Evolutionary conservation across 768 basidiomycete genomes (phyloP).

Genomic region (Termitomyces sp.): DNA sequence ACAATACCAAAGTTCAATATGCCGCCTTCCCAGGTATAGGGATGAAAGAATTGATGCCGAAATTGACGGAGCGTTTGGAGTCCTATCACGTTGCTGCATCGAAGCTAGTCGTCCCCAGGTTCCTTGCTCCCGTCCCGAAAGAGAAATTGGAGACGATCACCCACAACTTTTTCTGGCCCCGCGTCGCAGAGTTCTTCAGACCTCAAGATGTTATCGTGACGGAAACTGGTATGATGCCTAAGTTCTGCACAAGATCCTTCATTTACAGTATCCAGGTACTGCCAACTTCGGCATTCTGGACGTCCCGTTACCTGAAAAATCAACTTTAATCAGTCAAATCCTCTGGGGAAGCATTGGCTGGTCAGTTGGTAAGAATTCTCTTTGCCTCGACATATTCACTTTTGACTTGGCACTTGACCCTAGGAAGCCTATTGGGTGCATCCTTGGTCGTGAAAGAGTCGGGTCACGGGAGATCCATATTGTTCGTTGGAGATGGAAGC

Average conservation of each 20-base stretch:
- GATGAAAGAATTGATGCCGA: slow-evolving; percentile 77
- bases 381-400: neutral
- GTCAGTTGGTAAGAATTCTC: slow-evolving; percentile 58
- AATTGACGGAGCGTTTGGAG: slow-evolving; percentile 56
- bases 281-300: slow-evolving; percentile 85
- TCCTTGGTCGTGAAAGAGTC: slow-evolving; percentile 75
- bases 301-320: slow-evolving; percentile 70
- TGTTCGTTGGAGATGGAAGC: slow-evolving; percentile 87
- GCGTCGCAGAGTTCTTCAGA: slow-evolving; percentile 68
- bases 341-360: slow-evolving; percentile 94
- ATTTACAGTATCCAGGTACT: slow-evolving; percentile 44
- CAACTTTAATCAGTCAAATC: slow-evolving; percentile 70
- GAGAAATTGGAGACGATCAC: slow-evolving; percentile 57
- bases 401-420: neutral
- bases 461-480: slow-evolving; percentile 62
- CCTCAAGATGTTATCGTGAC: slow-evolving; percentile 76
- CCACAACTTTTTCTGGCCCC: slow-evolving; percentile 86
- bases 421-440: slow-evolving; percentile 70
- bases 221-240: slow-evolving; percentile 65
- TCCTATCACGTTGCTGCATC: slow-evolving; percentile 37
- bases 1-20: slow-evolving; percentile 63
- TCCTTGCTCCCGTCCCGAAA: slow-evolving; percentile 43
- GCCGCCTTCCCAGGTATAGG: slow-evolving; percentile 64
- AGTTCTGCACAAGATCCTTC: no score
- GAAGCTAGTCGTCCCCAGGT: slow-evolving; percentile 47